These are phyloP conservation scores for Sarcodon sp. DNA, from an alignment of 768 basidiomycete genomes.

Conservation along the genomic window DNA sequence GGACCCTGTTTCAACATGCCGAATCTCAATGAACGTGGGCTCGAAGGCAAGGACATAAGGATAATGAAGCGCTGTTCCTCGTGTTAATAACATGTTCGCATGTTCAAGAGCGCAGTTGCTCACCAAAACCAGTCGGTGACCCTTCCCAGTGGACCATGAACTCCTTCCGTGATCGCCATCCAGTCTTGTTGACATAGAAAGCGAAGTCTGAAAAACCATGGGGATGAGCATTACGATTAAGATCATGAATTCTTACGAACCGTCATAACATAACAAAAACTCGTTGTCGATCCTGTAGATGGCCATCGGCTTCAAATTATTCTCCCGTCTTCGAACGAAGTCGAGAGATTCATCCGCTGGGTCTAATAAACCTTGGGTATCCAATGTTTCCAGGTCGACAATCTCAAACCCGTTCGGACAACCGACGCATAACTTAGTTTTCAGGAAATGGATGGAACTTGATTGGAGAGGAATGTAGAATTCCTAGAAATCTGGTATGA, in stretches of 20 bases:
- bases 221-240: background rate
- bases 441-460: slow-evolving; percentile 92
- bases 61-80: slow-evolving; percentile 73
- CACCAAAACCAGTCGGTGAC: slow-evolving; percentile 86
- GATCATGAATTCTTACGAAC: slow-evolving; percentile 28
- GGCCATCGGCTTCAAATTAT: slow-evolving; percentile 80
- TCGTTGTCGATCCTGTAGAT: slow-evolving; percentile 96
- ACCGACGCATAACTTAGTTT: slow-evolving; percentile 94
- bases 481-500: slow-evolving; percentile 39
- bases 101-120: slow-evolving; percentile 15
- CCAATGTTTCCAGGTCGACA: slow-evolving; percentile 91
- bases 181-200: slow-evolving; percentile 96
- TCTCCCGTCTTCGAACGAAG: slow-evolving; percentile 81
- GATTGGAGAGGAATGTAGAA: slow-evolving; percentile 99
- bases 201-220: slow-evolving; percentile 69
- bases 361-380: slow-evolving; percentile 92
- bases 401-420: slow-evolving; percentile 98
- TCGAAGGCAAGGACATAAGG: slow-evolving; percentile 97
- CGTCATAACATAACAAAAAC: slow-evolving; percentile 95
- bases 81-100: background rate
- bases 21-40: slow-evolving; percentile 90
- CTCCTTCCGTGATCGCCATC: slow-evolving; percentile 77
- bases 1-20: slow-evolving; percentile 85
- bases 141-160: slow-evolving; percentile 99
- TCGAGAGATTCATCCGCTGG: slow-evolving; percentile 85